Base-by-base conservation (phyloP, 495 filamentous ascomycete genomes). In the Penicillium malachiteum region DNA sequence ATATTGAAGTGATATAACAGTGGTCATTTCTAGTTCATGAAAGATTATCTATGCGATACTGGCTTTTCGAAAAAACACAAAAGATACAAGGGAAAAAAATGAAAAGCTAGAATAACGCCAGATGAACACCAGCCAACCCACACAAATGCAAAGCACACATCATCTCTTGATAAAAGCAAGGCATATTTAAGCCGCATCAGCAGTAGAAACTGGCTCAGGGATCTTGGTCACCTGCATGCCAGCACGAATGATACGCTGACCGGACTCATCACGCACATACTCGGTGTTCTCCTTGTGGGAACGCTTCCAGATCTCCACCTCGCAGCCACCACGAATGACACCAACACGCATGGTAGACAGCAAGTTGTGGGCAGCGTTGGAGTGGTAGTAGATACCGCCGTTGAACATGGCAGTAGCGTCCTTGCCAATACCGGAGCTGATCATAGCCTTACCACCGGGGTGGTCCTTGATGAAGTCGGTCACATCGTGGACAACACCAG, bases 351-450 rank as follows among this genome's bases (percentile, higher is more conserved):
- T 96, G 62, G 92, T 97, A 13, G 90, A 93, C 46, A 98, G 84
- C 34, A 97, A 79, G 78, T 98, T 98, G 84, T 98, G 94, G 47
- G 94, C 94, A 51, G 90, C 94, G 76, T 98, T 98, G 64, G 88
- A 92, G 81, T 98, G 94, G 70, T 91, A 88, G 80, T 98, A 98
- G 55, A 98, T 88, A 77, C 94, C 94, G 58, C 94, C 94, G 80
- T 98, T 98, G 86, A 98, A 98, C 80, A 96, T 95, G 66, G 92
- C 92, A 11, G 94, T 97, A 51, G 94, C 94, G 64, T 98, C 94
- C 81, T 98, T 98, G 76, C 94, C 94, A 42, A 98, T 84, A 44
- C 88, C 92, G 17, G 89, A 91, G 56, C 76, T 85, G 81, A 98
- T 97, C 77, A 98, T 87, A 46, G 91, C 88, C 81, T 92, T 93